Evolutionary conservation across 345 rosid species (phyloP), one percentile per base, ranked within the genome.

Genomic region (Carallia pectinifolia): DNA sequence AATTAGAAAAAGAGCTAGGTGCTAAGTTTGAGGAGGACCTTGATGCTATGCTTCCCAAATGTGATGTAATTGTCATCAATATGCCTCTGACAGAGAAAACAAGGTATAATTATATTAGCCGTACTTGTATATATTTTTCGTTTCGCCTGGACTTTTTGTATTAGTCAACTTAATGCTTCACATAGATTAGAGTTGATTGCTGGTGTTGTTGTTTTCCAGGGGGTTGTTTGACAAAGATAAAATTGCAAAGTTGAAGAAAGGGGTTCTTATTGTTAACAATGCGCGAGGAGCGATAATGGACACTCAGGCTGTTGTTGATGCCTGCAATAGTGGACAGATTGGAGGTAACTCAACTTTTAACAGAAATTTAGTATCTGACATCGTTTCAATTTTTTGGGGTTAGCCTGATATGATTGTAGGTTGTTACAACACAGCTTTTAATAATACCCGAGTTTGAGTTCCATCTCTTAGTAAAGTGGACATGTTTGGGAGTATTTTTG

Each of bases 231-330:
- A 90, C 84, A 90, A 75, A 82, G 92, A 94, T 29, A 74, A 78
- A 77, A 90, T 91, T 75, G 84, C 89, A 18, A 94, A 91, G 79
- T 9, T 91, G 88, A 94, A 94, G 90, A 90, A 82, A 79, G 98
- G 96, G 3, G 97, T 90, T 52, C 71, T 87, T 48, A 86, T 94
- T 58, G 97, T 94, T 66, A 94, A 94, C 78, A 94, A 94, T 77
- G 98, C 98, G 30, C 85, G 98, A 73, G 98, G 93, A 76, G 96
- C 98, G 55, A 90, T 94, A 70, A 87, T 90, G 95, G 96, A 94
- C 13, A 84, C 89, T 9, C 92, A 91, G 72, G 96, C 97, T 6
- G 96, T 94, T 74, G 97, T 79, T 2, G 92, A 94, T 61, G 98
- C 93, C 38, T 86, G 86, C 66, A 72, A 88, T 36, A 91, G 87